Base-by-base conservation (phyloP, 2,329 filamentous ascomycete species). In the Fusarium pseudoanthophilum region DNA sequence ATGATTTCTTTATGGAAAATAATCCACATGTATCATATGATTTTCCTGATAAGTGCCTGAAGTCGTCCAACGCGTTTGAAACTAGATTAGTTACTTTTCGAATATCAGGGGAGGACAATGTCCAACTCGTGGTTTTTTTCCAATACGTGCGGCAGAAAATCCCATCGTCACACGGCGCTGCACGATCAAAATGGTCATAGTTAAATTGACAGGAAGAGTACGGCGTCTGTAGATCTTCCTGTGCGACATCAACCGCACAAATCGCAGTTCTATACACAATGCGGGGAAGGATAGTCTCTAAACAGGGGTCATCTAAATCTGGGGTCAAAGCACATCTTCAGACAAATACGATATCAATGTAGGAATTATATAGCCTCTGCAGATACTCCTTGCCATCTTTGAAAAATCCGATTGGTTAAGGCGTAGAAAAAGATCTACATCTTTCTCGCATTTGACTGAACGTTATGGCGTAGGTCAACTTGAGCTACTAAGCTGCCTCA, bases 401-500 rank as follows among this genome's bases (percentile, higher is more conserved):
- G 0, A 11, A 43, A 43, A 43, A 43, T 5, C 42, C 42, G 24
- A 45, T 45, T 45, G 42, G 42, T 1, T 18, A 5, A 26, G 42
- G 11, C 1, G 4, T 45, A 26, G 16, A 45, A 18, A 11, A 11
- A 5, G 42, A 26, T 45, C 42, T 45, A 2, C 24, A 9, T 18
- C 11, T 8, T 18, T 1, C 3, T 45, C 1, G 20, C 16, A 13
- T 4, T 34, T 15, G 32, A 34, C 14, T 34, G 13, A 4, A 20
- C 18, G 7, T 14, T 20, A 28, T 28, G 11, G 1, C 2, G 0
- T 14, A 4, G 18, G 1, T 26, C 11, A 4, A 18, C 43, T 28
- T 28, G 7, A 7, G 5, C 11, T 46, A 14, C 24, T 9, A 20
- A 8, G n/a, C 24, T 26, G 14, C 11, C 24, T 26, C 24, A 8